These are phyloP conservation scores for Dryas alaskensis DNA, from an alignment of 306 rosid species.

Conservation along the genomic window DNA sequence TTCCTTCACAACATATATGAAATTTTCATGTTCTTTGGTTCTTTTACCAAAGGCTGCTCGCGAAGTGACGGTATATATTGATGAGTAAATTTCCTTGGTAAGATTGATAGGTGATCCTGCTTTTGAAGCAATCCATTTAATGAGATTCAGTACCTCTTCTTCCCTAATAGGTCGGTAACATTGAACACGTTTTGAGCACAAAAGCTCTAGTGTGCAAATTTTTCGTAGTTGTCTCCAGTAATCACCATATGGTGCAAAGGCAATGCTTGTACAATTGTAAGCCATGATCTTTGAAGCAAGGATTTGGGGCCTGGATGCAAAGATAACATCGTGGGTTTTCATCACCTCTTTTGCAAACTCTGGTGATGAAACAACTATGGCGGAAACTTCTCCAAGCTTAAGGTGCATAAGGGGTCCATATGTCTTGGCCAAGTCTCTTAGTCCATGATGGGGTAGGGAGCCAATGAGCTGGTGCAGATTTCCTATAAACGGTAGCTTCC, in stretches of 20 bases:
- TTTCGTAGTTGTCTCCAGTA: conserved; percentile 57
- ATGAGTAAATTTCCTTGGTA: conserved; percentile 9
- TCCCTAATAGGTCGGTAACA: conserved; percentile 42
- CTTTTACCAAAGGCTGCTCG: conserved; percentile 35
- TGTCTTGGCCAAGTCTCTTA: conserved; percentile 27
- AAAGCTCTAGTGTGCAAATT: conserved; percentile 38
- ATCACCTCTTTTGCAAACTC: conserved; percentile 39
- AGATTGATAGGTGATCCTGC: conserved; percentile 30
- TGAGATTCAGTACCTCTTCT: conserved; percentile 37
- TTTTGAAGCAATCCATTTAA: conserved; percentile 24
- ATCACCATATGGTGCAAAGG: conserved; percentile 37
- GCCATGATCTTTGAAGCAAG: conserved; percentile 23
- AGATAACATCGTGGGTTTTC: conserved; percentile 42
- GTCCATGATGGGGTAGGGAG: conserved; percentile 19
- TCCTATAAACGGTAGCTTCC: conserved; percentile 29
- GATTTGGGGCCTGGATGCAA: conserved; percentile 32
- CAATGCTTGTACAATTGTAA: conserved; percentile 25
- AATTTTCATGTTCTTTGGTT: conserved; percentile 23
- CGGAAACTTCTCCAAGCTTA: conserved; percentile 36
- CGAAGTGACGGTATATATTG: conserved; percentile 16
- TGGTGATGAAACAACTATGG: conserved; percentile 46
- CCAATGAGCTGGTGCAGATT: conserved; percentile 27
- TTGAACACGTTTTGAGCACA: conserved; percentile 42
- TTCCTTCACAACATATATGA: conserved; percentile 13
- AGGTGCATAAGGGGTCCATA: conserved; percentile 53